Evolutionary conservation across 257 asterid genomes (phyloP).

Genomic region (Hygrophila difformis): DNA sequence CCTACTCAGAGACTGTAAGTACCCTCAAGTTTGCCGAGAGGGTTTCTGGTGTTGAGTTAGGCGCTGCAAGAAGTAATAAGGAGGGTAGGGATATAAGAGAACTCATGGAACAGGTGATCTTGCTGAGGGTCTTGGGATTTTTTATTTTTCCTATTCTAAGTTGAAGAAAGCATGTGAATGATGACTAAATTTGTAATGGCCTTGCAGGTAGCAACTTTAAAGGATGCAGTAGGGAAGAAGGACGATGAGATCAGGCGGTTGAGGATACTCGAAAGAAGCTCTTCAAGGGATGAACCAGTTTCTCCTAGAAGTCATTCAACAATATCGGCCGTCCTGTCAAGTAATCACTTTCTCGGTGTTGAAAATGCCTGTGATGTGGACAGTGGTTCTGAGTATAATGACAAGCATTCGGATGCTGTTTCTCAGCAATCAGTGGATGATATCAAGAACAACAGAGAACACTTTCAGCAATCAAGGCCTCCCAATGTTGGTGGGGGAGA

Average conservation of each 20-base stretch:
- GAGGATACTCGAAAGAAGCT: constrained; percentile 31
- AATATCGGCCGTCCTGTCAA: constrained; percentile 32
- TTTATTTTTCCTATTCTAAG: constrained; percentile 2
- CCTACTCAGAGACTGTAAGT: constrained; percentile 81
- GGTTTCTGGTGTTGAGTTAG: constrained; percentile 96
- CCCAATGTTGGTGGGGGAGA: constrained; percentile 35
- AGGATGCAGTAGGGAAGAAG: constrained; percentile 56
- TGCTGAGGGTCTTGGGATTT: not conserved
- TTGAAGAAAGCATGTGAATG: constrained; percentile 3
- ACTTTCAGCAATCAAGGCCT: constrained; percentile 62
- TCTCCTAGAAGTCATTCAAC: constrained; percentile 57
- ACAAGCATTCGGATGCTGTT: constrained; percentile 78
- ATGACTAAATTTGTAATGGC: constrained; percentile 8
- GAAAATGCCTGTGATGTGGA: constrained; percentile 60
- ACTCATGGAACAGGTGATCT: constrained; percentile 86
- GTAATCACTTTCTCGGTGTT: constrained; percentile 27
- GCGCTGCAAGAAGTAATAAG: constrained; percentile 80
- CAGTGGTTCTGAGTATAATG: constrained; percentile 68
- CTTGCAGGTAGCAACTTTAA: constrained; percentile 67
- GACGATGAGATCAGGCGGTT: constrained; percentile 73
- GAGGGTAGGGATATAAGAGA: constrained; percentile 89
- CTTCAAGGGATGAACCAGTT: constrained; percentile 32
- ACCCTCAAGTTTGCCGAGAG: constrained; percentile 97
- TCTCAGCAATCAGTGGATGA: constrained; percentile 80
- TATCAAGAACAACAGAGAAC: constrained; percentile 63